Base-by-base conservation (phyloP, 768 basidiomycete genomes). In the Amanita pseudoporphyria region DNA sequence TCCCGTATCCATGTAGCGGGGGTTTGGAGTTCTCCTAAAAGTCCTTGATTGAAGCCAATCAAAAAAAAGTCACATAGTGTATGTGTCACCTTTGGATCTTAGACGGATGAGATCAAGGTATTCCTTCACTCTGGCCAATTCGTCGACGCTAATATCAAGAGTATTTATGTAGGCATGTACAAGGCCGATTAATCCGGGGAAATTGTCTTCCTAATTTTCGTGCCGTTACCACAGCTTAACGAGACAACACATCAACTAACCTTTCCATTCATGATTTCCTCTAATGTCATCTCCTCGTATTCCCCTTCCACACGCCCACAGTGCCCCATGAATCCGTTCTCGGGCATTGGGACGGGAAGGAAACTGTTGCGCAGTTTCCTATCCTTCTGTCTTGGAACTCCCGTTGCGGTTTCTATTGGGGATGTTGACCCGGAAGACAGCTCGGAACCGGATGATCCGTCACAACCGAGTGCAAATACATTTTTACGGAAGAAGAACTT, bases 231-330 rank as follows among this genome's bases (percentile, higher is more conserved):
- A 42, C 43, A 44, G 24, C 32, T 19, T 13, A 18, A 24, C 9
- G 21, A 43, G 36, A 47, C 52, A 52, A 45, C 18, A 30, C 19
- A 28, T 21, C 13, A 2, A 54, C 69, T 45, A 52, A 84, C 87
- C 77, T 88, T 87, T n/a, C 96, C 96, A 57, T 87, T 90, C 65
- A 99, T 84, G 45, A 98, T 88, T 67, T 97, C 91, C 53, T 89
- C 71, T 64, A 97, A 76, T 0, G 86, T 79, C 84, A 95, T 93
- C 62, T 95, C 90, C 57, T 83, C 89, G 54, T 90, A 94, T 64
- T 97, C 93, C 6, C 89, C 81, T 32, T 84, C 78, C 5, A 92
- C 70, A 0, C 78, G 72, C 9, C 65, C 66, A 41, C 60, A 60
- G 33, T 63, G 56, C 3, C 37, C 35, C 18, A 57, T 49, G 13